Conservation (phyloP, 345 rosid species). For the Corchorus capsularis region DNA sequence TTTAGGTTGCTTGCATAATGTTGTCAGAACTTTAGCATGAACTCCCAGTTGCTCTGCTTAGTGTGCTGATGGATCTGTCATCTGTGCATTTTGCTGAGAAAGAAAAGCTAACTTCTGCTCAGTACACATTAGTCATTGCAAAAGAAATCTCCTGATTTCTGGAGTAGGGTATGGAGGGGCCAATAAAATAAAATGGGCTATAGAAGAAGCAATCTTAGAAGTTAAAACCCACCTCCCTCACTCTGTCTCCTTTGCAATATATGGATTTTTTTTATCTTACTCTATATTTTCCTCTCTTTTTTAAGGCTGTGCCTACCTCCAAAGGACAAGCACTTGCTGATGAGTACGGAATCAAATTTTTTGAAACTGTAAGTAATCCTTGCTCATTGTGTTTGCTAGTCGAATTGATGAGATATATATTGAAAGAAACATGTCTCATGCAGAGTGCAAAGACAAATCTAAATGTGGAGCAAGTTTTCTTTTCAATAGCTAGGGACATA, state of each 20-base stretch:
- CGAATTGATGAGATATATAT: neutral
- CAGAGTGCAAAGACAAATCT: constrained; percentile 98
- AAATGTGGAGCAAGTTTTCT: constrained; percentile 93
- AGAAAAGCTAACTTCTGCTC: neutral
- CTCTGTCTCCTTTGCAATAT: no score
- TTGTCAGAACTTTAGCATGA: neutral
- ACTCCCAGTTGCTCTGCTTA: neutral
- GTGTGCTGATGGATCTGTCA: neutral
- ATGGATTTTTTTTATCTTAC: neutral
- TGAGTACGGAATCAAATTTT: constrained; percentile 96
- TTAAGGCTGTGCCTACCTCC: constrained; percentile 91
- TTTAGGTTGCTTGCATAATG: neutral
- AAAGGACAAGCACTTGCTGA: constrained; percentile 99
- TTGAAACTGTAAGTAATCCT: constrained; percentile 74
- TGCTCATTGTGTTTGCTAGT: neutral
- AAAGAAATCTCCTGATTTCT: neutral
- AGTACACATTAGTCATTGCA: neutral
- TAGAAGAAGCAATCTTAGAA: constrained; percentile 5
- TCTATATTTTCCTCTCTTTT: neutral
- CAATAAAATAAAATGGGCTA: neutral
- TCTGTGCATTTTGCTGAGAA: constrained; percentile 2
- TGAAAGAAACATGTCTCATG: constrained; percentile 30
- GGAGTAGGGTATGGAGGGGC: neutral
- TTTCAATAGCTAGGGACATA: constrained; percentile 90
- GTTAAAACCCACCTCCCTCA: neutral